These are phyloP conservation scores for Xylaria acuta DNA, from an alignment of 495 filamentous ascomycete genomes.

Conservation along the genomic window DNA sequence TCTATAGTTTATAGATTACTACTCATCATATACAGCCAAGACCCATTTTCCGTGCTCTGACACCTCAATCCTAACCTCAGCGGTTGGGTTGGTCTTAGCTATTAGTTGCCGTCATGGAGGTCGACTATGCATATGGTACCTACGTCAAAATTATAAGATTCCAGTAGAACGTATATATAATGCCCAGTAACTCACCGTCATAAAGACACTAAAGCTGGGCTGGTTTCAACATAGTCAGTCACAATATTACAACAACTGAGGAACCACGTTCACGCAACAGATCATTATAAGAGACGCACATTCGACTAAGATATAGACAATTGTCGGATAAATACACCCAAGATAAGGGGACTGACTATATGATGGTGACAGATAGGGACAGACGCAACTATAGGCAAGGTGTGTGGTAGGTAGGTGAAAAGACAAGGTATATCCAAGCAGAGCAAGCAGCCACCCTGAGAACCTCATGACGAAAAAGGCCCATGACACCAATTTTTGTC, in stretches of 20 bases:
- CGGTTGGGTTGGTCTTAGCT: neutral
- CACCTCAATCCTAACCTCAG: neutral
- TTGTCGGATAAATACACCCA: neutral
- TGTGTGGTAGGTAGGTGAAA: slow-evolving; percentile 5
- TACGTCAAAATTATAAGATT: neutral
- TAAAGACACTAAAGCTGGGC: neutral
- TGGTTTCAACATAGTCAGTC: neutral
- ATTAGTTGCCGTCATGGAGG: neutral
- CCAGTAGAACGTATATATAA: neutral
- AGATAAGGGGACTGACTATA: neutral
- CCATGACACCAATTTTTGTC: slow-evolving; percentile 20
- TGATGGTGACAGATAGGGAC: slow-evolving; percentile 11
- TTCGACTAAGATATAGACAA: neutral
- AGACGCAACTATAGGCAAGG: neutral
- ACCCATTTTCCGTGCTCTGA: neutral
- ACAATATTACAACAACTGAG: neutral
- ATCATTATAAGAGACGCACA: neutral
- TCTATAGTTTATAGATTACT: neutral
- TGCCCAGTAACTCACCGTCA: neutral
- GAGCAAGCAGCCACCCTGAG: slow-evolving; percentile 6
- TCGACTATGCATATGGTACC: neutral
- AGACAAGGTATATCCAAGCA: slow-evolving; percentile 16
- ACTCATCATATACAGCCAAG: neutral
- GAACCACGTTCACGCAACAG: neutral
- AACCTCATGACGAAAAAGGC: neutral